A percentile compares a stretch with the other conserved stretches of the same genome.
phyloP scores from a whole-genome alignment of 176 grass and related monocot species.

The Phragmites australis region DNA sequence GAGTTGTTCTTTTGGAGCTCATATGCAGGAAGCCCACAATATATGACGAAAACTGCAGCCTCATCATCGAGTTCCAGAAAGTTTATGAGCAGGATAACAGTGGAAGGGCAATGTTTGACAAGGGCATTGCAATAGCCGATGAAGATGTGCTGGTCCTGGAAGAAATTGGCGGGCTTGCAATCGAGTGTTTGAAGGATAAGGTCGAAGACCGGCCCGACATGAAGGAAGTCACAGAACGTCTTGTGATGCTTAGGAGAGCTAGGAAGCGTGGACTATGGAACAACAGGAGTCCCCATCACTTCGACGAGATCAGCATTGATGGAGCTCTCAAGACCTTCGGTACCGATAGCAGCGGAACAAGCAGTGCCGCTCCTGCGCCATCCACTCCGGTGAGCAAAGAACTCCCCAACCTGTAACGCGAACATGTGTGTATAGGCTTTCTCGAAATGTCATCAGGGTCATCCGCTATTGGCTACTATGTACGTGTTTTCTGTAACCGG shows the following conservation, averaged over 20 bases:
- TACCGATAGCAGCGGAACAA: background rate
- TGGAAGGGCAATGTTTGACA: conserved; percentile 13
- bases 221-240: background rate
- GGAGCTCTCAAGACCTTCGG: background rate
- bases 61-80: background rate
- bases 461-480: too few species aligned
- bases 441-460: too few species aligned
- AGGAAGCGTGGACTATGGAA: background rate
- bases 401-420: background rate
- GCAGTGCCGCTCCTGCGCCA: background rate
- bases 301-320: background rate
- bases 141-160: background rate
- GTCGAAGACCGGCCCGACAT: background rate
- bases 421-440: background rate
- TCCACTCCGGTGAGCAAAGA: background rate
- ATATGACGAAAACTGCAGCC: background rate
- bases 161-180: background rate
- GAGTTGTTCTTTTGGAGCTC: conserved; percentile 6
- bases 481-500: too few species aligned
- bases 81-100: background rate
- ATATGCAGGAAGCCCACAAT: background rate
- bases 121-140: background rate
- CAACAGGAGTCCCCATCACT: background rate
- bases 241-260: background rate
- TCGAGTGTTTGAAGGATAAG: background rate